These are phyloP conservation scores for Amphirosellinia nigrospora DNA, from an alignment of 495 filamentous ascomycete species.

Conservation along the genomic window DNA sequence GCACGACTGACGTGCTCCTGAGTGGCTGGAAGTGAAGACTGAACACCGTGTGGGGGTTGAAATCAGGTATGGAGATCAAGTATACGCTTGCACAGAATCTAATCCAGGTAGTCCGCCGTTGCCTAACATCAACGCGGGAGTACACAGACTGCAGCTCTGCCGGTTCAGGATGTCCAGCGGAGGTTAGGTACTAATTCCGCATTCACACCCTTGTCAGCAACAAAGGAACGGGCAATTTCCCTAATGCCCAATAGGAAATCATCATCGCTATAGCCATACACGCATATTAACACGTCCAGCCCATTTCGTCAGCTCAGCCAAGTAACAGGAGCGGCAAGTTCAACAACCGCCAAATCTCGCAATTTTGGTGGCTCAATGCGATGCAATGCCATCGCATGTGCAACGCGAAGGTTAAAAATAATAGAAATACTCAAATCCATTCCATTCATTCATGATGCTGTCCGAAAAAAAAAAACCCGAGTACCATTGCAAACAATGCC, in stretches of 20 bases:
- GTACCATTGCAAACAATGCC: not conserved
- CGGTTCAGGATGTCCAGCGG: not conserved
- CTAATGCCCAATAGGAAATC: conserved; percentile 7
- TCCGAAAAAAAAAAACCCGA: not conserved
- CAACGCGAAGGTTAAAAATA: conserved; percentile 4
- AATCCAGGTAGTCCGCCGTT: not conserved
- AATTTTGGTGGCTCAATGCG: not conserved
- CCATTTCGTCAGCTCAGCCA: not conserved
- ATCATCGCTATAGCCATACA: conserved; percentile 9
- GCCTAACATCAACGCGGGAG: not conserved
- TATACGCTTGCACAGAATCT: not conserved
- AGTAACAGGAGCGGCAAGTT: not conserved
- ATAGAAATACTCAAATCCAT: conserved; percentile 2
- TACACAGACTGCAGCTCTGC: not conserved
- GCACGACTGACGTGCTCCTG: not conserved
- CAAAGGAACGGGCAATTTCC: not conserved
- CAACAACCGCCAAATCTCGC: not conserved
- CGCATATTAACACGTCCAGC: not conserved
- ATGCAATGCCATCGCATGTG: not conserved
- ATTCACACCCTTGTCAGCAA: conserved; percentile 1
- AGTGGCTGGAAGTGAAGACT: not conserved
- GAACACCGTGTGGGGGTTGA: not conserved
- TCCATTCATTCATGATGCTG: conserved; percentile 12
- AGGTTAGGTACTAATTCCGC: not conserved
- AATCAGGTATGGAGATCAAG: not conserved